phyloP scores from a whole-genome alignment of 225 moss, liverwort and hornwort genomes.

The Rhytidiadelphus loreus region DNA sequence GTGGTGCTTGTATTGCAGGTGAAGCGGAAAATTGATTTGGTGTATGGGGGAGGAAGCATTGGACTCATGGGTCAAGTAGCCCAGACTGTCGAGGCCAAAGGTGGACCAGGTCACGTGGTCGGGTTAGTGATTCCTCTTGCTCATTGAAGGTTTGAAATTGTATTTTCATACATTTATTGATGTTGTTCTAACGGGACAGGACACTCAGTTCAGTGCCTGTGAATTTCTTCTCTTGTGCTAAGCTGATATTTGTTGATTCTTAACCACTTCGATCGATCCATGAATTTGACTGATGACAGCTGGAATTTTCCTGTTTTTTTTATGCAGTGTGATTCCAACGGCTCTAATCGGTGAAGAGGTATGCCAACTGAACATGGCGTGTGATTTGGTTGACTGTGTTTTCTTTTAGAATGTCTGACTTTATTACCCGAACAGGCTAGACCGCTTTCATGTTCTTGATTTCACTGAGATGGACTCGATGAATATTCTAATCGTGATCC shows the following conservation, averaged over 20 bases:
- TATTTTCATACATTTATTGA: no score
- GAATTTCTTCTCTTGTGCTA: background rate
- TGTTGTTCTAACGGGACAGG: background rate
- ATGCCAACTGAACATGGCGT: background rate
- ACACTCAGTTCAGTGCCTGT: no score
- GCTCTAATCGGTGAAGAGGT: conserved; percentile 73
- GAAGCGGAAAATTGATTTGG: conserved; percentile 67
- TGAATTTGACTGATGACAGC: background rate
- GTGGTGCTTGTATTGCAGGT: conserved; percentile 27
- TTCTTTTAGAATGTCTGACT: no score
- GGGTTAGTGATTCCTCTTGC: conserved; percentile 20
- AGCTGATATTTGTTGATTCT: no score
- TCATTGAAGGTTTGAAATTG: background rate
- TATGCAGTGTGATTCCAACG: conserved; percentile 66
- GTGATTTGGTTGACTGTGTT: no score
- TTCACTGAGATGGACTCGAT: no score
- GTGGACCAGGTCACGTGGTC: conserved; percentile 82
- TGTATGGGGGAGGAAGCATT: conserved; percentile 85
- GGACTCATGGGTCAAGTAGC: conserved; percentile 93
- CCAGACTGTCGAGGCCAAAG: conserved; percentile 57
- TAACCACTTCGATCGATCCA: background rate
- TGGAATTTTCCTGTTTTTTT: background rate
- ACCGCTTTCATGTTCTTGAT: background rate
- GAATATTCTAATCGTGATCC: background rate
- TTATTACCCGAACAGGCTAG: no score